Evolutionary conservation across 2,329 filamentous ascomycete species (phyloP), one percentile per base, ranked within the genome.

Genomic region (Ophiostoma sp.): DNA sequence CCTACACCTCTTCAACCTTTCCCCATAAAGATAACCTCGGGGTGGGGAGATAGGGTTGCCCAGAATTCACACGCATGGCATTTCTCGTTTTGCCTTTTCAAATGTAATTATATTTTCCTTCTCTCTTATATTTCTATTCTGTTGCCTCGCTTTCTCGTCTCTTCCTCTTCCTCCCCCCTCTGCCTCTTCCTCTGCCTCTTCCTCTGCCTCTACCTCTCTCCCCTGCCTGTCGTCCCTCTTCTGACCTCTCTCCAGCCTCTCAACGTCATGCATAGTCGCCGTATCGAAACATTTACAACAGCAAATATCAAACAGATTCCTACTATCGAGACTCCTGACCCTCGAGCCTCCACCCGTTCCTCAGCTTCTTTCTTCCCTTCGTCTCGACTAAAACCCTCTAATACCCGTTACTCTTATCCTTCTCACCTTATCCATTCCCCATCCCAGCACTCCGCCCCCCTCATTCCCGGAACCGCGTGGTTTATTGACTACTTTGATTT

Each of bases 401-500:
- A 45, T 12, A 45, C 42, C 7, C 42, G 5, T 14, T n/a, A 47
- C 45, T 12, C 45, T 47, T 47, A 47, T 47, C 45, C 45, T 47
- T 8, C 49, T 18, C 47, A 47, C 42, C 66, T 36, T 27, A 36
- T 47, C 63, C 42, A 27, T 55, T 47, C 58, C 44, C n/a, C n/a
- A 55, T 58, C 64, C 63, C 27, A 63, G 14, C 27, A 36, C 52
- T 58, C 55, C 42, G n/a, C 60, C 55, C 68, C 68, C 66, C 55
- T 45, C 55, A 64, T 55, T 66, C 55, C 65, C 44, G 63, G 63
- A 69, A 60, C 65, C 68, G 68, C 66, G 66, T 66, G 66, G 49
- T 66, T 44, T 18, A 62, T 40, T 27, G 27, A 27, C 27, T 27
- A 27, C 27, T 27, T 27, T 27, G 27, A 27, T 42, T 38, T 18